phyloP scores from a whole-genome alignment of 129 eudicot species.

The Lactuca saligna region DNA sequence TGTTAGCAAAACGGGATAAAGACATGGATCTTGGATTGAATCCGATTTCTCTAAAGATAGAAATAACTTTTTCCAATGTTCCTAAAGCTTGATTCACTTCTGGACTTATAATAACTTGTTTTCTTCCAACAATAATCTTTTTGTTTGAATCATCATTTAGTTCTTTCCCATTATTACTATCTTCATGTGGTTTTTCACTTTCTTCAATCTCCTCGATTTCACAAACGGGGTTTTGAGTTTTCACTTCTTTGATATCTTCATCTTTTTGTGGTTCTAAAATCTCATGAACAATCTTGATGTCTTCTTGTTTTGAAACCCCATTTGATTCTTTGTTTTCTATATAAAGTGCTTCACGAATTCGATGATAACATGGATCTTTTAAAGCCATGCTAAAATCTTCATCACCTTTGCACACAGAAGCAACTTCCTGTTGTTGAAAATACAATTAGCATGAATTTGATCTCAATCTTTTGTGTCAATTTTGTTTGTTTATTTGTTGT shows the following conservation, averaged over 20 bases:
- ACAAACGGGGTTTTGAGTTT: constrained; percentile 25
- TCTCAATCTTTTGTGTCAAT: not conserved
- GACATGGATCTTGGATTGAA: constrained; percentile 31
- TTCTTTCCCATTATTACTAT: constrained; percentile 8
- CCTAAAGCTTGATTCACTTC: constrained; percentile 73
- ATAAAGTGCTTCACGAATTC: constrained; percentile 64
- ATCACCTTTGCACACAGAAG: constrained; percentile 65
- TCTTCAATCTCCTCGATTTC: constrained; percentile 63
- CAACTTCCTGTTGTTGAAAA: constrained; percentile 60
- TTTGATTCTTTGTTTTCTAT: constrained; percentile 22
- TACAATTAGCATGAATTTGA: constrained; percentile 22
- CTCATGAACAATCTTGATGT: constrained; percentile 14
- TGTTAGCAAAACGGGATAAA: constrained; percentile 14
- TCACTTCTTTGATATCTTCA: constrained; percentile 27
- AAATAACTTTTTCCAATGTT: constrained; percentile 67
- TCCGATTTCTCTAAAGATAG: constrained; percentile 47
- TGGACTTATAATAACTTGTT: constrained; percentile 48
- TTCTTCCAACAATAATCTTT: constrained; percentile 21
- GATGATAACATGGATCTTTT: constrained; percentile 58
- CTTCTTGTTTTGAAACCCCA: constrained; percentile 28
- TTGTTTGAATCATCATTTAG: constrained; percentile 1
- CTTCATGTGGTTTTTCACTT: constrained; percentile 12
- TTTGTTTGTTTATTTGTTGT: constrained; percentile 6
- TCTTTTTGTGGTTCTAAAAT: constrained; percentile 32
- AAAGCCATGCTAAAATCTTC: constrained; percentile 59